Evolutionary conservation across 352 stramenopile species (phyloP), one percentile per base, ranked within the genome.

Genomic region (Thalassiosira livingstoniorum): DNA sequence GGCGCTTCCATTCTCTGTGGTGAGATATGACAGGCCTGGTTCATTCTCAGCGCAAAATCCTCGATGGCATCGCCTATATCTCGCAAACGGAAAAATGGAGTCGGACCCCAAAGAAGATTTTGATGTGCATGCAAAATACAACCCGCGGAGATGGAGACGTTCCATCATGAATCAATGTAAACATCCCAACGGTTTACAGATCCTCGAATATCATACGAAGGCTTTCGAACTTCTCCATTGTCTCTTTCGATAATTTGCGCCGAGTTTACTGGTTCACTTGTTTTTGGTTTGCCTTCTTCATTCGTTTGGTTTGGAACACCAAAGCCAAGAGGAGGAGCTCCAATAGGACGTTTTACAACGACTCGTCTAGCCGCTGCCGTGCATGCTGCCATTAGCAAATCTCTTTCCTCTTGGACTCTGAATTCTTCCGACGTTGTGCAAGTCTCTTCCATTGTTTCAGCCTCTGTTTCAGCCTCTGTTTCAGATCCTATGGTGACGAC

Each of bases 171-270:
- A 23, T 65, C 71, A 27, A 91, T 47, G 71, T 94, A 94, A 0
- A 94, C 84, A 83, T 94, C 90, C 71, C 78, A 94, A 64, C 90
- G 73, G 86, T 92, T 94, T 2, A 85, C 65, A 23, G 85, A 88
- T 27, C 88, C 90, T 35, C 74, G 64, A 60, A 94, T 29, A 66
- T 85, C 70, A 62, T 91, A 88, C 0, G 87, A 91, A 61, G 90
- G 90, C 21, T 67, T 77, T 39, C 27, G 65, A 43, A 39, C 21
- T 32, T 42, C 47, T 13, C 1, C 55, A 21, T 39, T 18, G 42
- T 51, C 10, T 18, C 18, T 18, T 10, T 51, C 42, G 10, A 18
- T 51, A 10, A 18, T 51, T 10, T 10, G 10, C 42, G 42, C 42
- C 10, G 42, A 51, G 18, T 51, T 18, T 18, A 51, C 10, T n/a